Evolutionary conservation across 305 asterid species (phyloP), one percentile per base, ranked within the genome.

Genomic region (Solanum hybrid): DNA sequence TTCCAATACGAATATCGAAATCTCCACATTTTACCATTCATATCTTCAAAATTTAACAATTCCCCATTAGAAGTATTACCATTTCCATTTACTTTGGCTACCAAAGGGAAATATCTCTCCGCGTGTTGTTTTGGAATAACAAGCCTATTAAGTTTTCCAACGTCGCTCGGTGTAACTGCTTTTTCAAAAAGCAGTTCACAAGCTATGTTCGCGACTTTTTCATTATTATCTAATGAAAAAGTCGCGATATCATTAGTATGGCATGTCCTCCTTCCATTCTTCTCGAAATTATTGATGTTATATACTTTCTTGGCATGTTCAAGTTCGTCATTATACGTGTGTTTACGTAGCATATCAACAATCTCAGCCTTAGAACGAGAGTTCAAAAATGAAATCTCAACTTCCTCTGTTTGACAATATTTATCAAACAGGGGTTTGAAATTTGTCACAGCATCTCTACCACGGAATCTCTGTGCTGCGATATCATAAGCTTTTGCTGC

Each of bases 391-490:
- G 93, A 94, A 2, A 94, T 85, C 41, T 95, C 98, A 3, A 89
- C 85, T 10, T 90, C 95, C 78, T 92, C 95, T n/a, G 91, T 91
- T 7, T 82, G 90, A 0, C 89, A 36, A 13, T 41, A 41, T 12
- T 36, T 38, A 14, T 93, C 96, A 72, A 93, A 90, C 85, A 94
- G 33, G 0, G 97, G 93, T 89, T 94, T 95, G 94, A 96, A 95
- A 87, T 97, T 97, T 1, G 97, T 95, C 31, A 96, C 95, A 20
- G 99, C 99, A 85, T 97, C 98, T 15, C 95, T 97, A 91, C 99
- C 99, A 4, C 99, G 97, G 94, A 96, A 97, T 10, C 98, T 93
- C 83, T 95, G 97, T 3, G 98, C 99, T 1, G 98, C 99, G 38
- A 94, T 93, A 89, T 97, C 98, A 89, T 97, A 96, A 12, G 97